Conservation (phyloP, 257 asterid genomes). For the Thymus quinquecostatus region DNA sequence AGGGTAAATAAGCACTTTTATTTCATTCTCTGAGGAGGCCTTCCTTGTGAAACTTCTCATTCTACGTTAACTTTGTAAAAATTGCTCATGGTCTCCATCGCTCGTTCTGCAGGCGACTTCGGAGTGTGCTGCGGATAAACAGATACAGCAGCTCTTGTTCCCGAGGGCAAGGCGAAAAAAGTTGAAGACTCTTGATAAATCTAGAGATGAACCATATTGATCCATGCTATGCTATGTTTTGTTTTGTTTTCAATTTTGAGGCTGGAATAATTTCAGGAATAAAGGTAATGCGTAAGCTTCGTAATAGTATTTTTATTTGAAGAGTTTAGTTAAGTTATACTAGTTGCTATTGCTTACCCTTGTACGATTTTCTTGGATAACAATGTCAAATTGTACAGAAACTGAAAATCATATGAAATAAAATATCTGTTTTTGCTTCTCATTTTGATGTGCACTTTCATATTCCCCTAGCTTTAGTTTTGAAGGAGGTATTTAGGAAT, state of each 20-base stretch:
- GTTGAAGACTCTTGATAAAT: constrained; percentile 44
- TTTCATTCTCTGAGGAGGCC: no score
- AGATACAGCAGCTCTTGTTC: constrained; percentile 73
- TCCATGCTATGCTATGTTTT: not conserved
- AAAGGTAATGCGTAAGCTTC: constrained; percentile 18
- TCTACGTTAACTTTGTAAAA: not conserved
- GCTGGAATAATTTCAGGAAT: constrained; percentile 24
- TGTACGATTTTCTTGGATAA: not conserved
- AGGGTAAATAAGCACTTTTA: constrained; percentile 37
- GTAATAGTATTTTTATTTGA: not conserved
- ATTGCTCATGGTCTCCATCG: not conserved
- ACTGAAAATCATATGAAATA: not conserved
- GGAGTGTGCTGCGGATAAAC: constrained; percentile 72
- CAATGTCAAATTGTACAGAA: not conserved
- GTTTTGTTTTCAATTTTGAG: constrained; percentile 15
- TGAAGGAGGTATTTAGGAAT: no score
- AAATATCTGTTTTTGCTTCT: not conserved
- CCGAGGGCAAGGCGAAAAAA: constrained; percentile 66
- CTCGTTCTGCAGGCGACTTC: constrained; percentile 58
- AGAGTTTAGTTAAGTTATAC: not conserved
- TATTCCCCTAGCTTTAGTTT: no score
- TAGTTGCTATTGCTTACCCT: not conserved
- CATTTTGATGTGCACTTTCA: not conserved
- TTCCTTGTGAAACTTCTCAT: not conserved
- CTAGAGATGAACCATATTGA: constrained; percentile 45